These are phyloP conservation scores for Cercospora sp. DNA, from an alignment of 2,329 filamentous ascomycete genomes.

Conservation along the genomic window DNA sequence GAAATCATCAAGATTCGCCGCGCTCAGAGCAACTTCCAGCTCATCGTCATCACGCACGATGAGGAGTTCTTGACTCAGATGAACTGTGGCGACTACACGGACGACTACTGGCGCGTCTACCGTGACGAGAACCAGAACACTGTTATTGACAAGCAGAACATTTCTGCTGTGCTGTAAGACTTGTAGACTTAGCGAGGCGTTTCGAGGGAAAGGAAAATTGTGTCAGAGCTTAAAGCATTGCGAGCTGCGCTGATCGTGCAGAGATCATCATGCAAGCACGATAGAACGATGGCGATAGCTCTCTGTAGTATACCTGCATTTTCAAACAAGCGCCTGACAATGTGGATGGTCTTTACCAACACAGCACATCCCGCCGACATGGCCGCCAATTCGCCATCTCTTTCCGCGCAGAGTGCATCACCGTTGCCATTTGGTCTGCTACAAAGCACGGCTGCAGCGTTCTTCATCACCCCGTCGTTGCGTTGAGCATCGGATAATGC, in stretches of 20 bases:
- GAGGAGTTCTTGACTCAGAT: constrained; percentile 93
- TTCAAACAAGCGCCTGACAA: not conserved
- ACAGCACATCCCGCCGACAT: too few relatives aligned
- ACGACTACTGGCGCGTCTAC: constrained; percentile 85
- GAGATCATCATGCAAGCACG: not conserved
- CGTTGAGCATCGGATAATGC: not conserved
- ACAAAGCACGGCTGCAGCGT: not conserved
- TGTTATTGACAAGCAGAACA: constrained; percentile 67
- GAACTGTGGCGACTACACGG: constrained; percentile 90
- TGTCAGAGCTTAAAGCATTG: not conserved
- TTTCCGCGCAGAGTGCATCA: not conserved
- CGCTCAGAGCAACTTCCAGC: constrained; percentile 91
- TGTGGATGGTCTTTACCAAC: too few relatives aligned
- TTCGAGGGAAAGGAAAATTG: not conserved
- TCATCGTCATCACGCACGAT: constrained; percentile 98
- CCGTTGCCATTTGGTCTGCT: not conserved
- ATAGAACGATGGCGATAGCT: not conserved
- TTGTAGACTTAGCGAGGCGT: constrained; percentile 10
- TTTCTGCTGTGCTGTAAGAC: constrained; percentile 32
- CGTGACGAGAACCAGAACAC: constrained; percentile 85
- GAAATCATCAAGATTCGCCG: constrained; percentile 82
- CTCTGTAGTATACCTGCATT: not conserved
- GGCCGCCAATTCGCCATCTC: not conserved
- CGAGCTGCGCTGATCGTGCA: not conserved
- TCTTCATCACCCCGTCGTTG: not conserved